These are phyloP conservation scores for Phialophora expanda DNA, from an alignment of 2,329 filamentous ascomycete genomes.

Conservation along the genomic window DNA sequence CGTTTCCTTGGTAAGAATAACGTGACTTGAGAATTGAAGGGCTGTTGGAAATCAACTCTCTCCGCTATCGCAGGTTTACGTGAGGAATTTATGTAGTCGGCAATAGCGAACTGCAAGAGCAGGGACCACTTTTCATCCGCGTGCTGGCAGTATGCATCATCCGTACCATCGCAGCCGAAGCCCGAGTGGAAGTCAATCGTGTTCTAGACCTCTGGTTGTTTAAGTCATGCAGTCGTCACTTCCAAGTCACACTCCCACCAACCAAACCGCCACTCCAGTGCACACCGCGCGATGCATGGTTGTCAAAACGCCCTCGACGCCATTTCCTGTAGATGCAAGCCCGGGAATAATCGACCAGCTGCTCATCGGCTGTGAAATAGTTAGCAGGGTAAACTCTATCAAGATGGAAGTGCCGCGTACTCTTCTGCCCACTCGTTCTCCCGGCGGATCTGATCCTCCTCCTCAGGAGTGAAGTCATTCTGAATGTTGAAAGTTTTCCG, in stretches of 20 bases:
- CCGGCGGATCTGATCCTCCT: constrained; percentile 94
- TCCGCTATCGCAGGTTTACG: background rate
- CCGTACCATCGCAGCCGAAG: background rate
- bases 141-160: background rate
- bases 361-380: constrained; percentile 31
- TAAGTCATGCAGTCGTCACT: background rate
- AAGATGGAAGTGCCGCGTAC: constrained; percentile 45
- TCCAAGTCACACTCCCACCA: background rate
- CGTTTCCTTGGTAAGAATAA: background rate
- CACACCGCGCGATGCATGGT: background rate
- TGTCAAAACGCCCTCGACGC: constrained; percentile 11
- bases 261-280: background rate
- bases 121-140: background rate
- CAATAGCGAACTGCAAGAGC: background rate
- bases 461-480: constrained; percentile 98
- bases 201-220: background rate
- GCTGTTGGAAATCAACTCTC: background rate
- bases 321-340: background rate
- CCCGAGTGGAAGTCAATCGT: background rate
- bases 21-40: background rate
- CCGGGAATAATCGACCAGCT: constrained; percentile 28
- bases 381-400: constrained; percentile 1
- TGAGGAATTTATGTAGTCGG: background rate
- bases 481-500: constrained; percentile 99
- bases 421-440: constrained; percentile 94